Percentiles rank a stretch among this genome's conserved stretches.
Evolutionary conservation across 2,329 filamentous ascomycete genomes (phyloP).

Genomic region (Aspergillus hiratsukae): DNA sequence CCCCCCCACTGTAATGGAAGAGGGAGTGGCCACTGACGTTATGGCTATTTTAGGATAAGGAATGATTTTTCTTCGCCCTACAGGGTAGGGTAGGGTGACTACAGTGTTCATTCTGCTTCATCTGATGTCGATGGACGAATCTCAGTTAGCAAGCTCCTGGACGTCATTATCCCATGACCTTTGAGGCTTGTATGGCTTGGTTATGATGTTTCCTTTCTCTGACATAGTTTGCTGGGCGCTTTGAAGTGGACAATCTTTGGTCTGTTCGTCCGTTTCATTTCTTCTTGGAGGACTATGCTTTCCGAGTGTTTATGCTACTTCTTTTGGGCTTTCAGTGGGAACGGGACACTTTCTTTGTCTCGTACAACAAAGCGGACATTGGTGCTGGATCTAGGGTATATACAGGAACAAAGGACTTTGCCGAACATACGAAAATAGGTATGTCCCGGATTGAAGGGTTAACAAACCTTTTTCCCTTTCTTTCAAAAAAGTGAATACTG

Average conservation of each 20-base stretch:
- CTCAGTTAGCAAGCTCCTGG: background rate
- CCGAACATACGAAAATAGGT: background rate
- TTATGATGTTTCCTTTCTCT: background rate
- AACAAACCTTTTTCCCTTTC: background rate
- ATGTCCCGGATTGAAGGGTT: background rate
- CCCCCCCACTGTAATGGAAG: background rate
- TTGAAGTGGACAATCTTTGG: background rate
- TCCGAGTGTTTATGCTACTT: background rate
- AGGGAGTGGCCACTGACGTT: background rate
- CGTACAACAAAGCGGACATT: background rate
- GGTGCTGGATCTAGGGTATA: background rate
- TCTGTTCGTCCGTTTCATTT: background rate
- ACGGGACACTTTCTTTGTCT: background rate
- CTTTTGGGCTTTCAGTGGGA: background rate
- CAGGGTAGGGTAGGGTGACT: background rate
- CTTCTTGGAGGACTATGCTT: background rate
- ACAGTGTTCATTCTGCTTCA: background rate
- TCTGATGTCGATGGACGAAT: background rate
- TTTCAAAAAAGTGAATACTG: background rate
- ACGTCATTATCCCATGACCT: background rate
- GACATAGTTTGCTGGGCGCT: background rate
- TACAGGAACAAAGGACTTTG: background rate
- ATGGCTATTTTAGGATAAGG: background rate
- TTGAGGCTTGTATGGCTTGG: background rate
- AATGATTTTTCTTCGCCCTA: background rate